Percentiles rank a stretch among this genome's conserved stretches.
Evolutionary conservation across 495 filamentous ascomycete species (phyloP).

Genomic region (Tricharina praecox): DNA sequence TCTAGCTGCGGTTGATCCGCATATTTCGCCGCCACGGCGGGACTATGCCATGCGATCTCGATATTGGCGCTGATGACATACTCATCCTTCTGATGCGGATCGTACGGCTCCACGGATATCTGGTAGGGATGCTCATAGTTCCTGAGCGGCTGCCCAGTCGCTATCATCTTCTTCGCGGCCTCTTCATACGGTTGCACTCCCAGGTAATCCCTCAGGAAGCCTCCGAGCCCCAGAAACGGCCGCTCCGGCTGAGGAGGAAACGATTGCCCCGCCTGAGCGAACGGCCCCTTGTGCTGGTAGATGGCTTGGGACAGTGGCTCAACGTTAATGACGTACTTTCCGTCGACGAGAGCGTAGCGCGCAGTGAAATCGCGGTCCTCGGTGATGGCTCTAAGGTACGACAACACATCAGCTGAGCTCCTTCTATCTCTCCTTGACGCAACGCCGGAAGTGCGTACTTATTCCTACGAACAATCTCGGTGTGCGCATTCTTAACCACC

Average conservation of each 20-base stretch:
- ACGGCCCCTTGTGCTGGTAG: too few species aligned
- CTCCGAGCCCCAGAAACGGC: neutral
- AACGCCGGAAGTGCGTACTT: neutral
- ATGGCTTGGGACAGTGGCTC: neutral
- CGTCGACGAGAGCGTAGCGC: neutral
- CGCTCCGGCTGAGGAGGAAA: neutral
- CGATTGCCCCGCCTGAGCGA: neutral
- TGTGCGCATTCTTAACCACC: slow-evolving; percentile 2
- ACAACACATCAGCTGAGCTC: too few species aligned
- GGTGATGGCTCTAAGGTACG: slow-evolving; percentile 1
- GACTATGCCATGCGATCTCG: neutral
- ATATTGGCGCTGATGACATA: slow-evolving; percentile 1
- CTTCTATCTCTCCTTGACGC: neutral
- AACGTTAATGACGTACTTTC: neutral
- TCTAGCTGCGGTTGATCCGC: neutral
- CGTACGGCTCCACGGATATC: neutral
- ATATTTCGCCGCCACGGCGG: neutral
- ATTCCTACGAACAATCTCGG: neutral
- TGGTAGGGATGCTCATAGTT: neutral
- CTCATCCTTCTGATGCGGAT: neutral
- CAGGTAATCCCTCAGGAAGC: neutral
- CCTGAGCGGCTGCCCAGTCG: neutral
- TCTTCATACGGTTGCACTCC: slow-evolving; percentile 1
- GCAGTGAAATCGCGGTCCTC: neutral
- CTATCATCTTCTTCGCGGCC: neutral